Evolutionary conservation across 164 flowering plant genomes (phyloP).

Genomic region (Nymphaea colorata): DNA sequence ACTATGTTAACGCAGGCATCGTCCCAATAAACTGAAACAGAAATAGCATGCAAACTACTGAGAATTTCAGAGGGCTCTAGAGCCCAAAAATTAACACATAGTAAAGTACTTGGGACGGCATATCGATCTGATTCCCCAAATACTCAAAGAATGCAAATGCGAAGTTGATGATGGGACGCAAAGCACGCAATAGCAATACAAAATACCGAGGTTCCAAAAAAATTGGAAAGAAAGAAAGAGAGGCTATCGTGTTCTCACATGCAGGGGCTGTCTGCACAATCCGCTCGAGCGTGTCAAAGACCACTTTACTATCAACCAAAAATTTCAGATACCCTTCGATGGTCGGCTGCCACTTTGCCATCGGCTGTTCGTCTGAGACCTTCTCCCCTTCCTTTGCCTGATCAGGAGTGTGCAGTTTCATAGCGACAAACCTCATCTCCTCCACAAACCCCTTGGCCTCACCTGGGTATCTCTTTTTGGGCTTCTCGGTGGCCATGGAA

Average conservation of each 20-base stretch:
- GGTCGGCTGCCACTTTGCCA: slow-evolving; percentile 68
- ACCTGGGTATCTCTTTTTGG: slow-evolving; percentile 54
- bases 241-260: slow-evolving; percentile 35
- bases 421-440: slow-evolving; percentile 94
- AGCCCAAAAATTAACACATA: no score
- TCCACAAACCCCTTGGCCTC: slow-evolving; percentile 88
- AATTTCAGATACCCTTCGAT: slow-evolving; percentile 81
- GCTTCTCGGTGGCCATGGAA: slow-evolving; percentile 48
- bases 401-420: slow-evolving; percentile 87
- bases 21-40: no score
- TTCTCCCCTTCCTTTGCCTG: slow-evolving; percentile 91
- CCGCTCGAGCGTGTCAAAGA: slow-evolving; percentile 78
- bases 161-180: no score
- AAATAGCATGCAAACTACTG: no score
- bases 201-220: no score
- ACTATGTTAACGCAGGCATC: no score
- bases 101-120: no score
- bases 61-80: no score
- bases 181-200: no score
- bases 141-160: no score
- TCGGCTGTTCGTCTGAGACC: slow-evolving; percentile 34
- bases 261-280: slow-evolving; percentile 60
- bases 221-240: background rate
- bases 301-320: slow-evolving; percentile 84
- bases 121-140: no score